A percentile compares a stretch with the other conserved stretches of the same genome.
phyloP scores from a whole-genome alignment of 805 yeast species.

The Starmerella kuoi region DNA sequence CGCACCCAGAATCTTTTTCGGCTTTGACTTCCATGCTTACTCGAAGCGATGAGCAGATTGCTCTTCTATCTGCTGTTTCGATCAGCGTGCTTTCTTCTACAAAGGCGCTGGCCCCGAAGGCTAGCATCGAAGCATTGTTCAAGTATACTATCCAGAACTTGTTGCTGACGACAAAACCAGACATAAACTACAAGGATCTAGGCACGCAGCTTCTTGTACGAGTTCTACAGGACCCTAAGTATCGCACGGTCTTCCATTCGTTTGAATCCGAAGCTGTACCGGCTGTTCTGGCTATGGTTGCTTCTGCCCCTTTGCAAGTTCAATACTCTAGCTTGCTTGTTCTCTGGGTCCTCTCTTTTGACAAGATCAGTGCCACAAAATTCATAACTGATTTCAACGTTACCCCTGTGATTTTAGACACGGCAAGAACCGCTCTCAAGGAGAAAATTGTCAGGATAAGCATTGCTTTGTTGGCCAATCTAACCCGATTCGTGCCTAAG shows the following conservation, averaged over 20 bases:
- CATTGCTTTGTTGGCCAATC: slow-evolving; percentile 49
- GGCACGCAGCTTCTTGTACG: slow-evolving; percentile 55
- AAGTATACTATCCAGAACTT: slow-evolving; percentile 26
- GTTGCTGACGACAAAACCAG: slow-evolving; percentile 28
- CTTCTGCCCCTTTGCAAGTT: slow-evolving; percentile 46
- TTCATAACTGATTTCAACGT: slow-evolving; percentile 39
- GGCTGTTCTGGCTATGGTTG: slow-evolving; percentile 38
- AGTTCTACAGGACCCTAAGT: slow-evolving; percentile 42
- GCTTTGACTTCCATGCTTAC: slow-evolving; percentile 38
- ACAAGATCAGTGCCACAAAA: slow-evolving; percentile 37
- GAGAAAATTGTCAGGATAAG: slow-evolving; percentile 81
- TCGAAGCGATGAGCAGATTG: slow-evolving; percentile 43
- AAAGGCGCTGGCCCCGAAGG: slow-evolving; percentile 29
- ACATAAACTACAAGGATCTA: slow-evolving; percentile 44
- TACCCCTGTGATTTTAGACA: slow-evolving; percentile 31
- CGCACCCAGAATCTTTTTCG: slow-evolving; percentile 35
- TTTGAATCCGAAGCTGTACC: slow-evolving; percentile 37
- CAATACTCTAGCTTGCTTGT: slow-evolving; percentile 68
- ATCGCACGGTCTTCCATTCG: slow-evolving; percentile 42
- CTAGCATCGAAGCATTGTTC: slow-evolving; percentile 27
- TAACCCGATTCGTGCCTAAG: slow-evolving; percentile 27
- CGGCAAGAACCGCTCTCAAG: slow-evolving; percentile 74
- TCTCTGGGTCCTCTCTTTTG: slow-evolving; percentile 79
- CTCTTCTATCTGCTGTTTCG: slow-evolving; percentile 44
- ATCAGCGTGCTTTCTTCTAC: slow-evolving; percentile 37